Conservation (phyloP, 305 asterid species). For the Fraxinus velutina region DNA sequence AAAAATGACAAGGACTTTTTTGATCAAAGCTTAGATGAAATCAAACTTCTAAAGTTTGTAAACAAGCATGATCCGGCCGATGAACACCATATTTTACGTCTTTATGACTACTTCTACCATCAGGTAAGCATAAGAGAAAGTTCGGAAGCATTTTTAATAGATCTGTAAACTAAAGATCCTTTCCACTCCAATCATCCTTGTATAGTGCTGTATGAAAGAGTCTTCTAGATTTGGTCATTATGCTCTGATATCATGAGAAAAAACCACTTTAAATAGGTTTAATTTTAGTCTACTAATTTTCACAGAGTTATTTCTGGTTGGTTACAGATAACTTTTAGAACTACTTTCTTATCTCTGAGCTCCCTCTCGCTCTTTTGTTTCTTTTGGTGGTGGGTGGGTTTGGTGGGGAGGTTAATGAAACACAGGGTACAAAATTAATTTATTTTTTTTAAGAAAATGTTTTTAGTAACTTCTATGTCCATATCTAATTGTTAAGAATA, state of each 20-base stretch:
- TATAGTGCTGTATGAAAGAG: background rate
- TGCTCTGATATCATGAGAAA: background rate
- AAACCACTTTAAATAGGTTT: background rate
- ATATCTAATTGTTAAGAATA: background rate
- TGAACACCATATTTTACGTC: constrained; percentile 74
- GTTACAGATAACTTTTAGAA: background rate
- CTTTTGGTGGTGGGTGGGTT: background rate
- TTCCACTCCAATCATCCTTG: background rate
- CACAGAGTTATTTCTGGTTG: background rate
- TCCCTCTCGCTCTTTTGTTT: background rate
- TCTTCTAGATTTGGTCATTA: background rate
- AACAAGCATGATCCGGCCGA: constrained; percentile 94
- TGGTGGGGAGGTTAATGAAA: background rate
- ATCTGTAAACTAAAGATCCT: background rate
- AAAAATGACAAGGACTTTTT: constrained; percentile 94
- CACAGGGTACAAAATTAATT: background rate
- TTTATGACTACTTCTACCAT: constrained; percentile 88
- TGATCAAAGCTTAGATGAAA: constrained; percentile 96
- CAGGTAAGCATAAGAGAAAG: constrained; percentile 50
- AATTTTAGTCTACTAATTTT: background rate
- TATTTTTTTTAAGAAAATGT: background rate
- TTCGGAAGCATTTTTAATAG: background rate
- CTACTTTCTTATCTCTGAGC: background rate
- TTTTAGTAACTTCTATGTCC: background rate
- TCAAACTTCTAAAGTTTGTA: constrained; percentile 86